Evolutionary conservation across 1,284 basidiomycete genomes (phyloP).

Genomic region (Ustilago curta): DNA sequence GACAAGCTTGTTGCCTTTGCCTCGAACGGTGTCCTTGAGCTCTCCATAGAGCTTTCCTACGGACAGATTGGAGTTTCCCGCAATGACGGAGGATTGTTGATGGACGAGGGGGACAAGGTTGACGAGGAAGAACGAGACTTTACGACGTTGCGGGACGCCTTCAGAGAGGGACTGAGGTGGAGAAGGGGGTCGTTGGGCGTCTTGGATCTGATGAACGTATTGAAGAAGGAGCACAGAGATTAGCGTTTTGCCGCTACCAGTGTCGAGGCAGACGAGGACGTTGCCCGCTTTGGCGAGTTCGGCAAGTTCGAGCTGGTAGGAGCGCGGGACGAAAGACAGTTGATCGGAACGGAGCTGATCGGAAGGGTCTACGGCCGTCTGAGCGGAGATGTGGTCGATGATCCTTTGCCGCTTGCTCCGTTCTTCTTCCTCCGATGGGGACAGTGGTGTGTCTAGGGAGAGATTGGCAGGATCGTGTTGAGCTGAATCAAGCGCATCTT

Average conservation of each 20-base stretch:
- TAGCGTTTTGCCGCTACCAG: conserved; percentile 62
- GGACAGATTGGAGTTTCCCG: conserved; percentile 38
- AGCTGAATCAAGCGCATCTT: neutral
- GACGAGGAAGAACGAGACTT: conserved; percentile 50
- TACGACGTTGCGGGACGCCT: neutral
- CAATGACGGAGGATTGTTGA: conserved; percentile 57
- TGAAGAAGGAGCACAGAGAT: conserved; percentile 57
- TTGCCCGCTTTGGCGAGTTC: conserved; percentile 39
- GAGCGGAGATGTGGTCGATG: conserved; percentile 21
- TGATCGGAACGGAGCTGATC: conserved; percentile 37
- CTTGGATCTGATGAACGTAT: conserved; percentile 32
- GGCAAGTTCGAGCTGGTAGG: conserved; percentile 43
- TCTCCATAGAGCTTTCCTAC: conserved; percentile 53
- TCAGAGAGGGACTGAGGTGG: neutral
- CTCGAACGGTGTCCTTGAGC: conserved; percentile 29
- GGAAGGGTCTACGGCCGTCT: conserved; percentile 25
- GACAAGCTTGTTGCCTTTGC: conserved; percentile 9
- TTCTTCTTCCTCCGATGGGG: neutral
- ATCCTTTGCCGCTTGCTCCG: conserved; percentile 20
- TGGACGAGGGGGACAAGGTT: conserved; percentile 59
- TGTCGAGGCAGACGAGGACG: conserved; percentile 58
- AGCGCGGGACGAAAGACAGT: conserved; percentile 29
- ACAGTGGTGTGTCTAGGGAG: neutral
- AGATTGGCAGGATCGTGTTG: neutral
- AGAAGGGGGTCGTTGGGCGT: neutral